Evolutionary conservation across 2,329 filamentous ascomycete genomes (phyloP).

Genomic region (Colletotrichum navitas): DNA sequence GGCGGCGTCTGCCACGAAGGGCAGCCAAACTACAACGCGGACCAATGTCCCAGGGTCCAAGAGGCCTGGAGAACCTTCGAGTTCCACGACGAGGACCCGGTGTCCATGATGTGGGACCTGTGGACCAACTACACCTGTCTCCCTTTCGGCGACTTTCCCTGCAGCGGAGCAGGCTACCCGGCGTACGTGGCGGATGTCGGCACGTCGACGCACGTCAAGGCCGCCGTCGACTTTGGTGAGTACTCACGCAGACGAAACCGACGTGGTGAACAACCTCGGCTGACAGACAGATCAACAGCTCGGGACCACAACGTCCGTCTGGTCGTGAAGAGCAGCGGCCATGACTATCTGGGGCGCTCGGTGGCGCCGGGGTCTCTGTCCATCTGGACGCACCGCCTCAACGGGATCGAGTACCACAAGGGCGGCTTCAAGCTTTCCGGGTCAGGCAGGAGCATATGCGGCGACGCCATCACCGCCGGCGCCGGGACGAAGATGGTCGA

Average conservation of each 20-base stretch:
- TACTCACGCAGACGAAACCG: background rate
- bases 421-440: conserved; percentile 9
- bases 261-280: no score
- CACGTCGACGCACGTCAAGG: conserved; percentile 49
- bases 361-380: conserved; percentile 64
- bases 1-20: conserved; percentile 59
- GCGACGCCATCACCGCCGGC: conserved; percentile 64
- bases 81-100: conserved; percentile 52
- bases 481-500: conserved; percentile 66
- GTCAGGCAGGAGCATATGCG: conserved; percentile 42
- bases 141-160: conserved; percentile 54
- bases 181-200: conserved; percentile 53
- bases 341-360: conserved; percentile 61
- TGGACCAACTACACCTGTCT: conserved; percentile 65
- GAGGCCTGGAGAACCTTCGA: conserved; percentile 40
- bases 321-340: conserved; percentile 57
- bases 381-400: conserved; percentile 63
- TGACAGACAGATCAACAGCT: conserved; percentile 46
- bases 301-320: conserved; percentile 57
- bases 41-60: conserved; percentile 49
- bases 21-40: conserved; percentile 49
- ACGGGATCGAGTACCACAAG: conserved; percentile 18
- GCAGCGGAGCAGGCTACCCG: conserved; percentile 50
- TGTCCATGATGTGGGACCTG: conserved; percentile 56
- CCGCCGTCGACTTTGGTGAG: conserved; percentile 58